phyloP scores from a whole-genome alignment of 2,329 filamentous ascomycete genomes.

The Aspergillus tamarii region DNA sequence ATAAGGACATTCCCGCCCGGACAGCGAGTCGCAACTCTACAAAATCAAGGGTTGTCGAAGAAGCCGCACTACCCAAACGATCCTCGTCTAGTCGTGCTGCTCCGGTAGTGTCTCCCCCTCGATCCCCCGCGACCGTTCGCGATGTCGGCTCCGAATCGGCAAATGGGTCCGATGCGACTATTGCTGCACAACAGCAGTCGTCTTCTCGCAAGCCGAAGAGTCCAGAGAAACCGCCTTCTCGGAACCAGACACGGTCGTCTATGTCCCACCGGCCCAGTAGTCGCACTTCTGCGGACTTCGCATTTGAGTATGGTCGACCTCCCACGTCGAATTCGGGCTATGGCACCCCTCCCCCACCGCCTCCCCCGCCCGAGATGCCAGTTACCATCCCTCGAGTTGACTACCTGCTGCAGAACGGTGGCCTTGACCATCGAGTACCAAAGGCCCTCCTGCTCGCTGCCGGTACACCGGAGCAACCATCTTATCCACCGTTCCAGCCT shows the following conservation, averaged over 20 bases:
- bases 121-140: slow-evolving; percentile 41
- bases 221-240: slow-evolving; percentile 39
- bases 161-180: slow-evolving; percentile 50
- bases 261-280: slow-evolving; percentile 29
- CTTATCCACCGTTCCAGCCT: slow-evolving; percentile 64
- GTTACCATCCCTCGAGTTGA: slow-evolving; percentile 81
- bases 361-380: slow-evolving; percentile 68
- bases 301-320: slow-evolving; percentile 37
- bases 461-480: slow-evolving; percentile 57
- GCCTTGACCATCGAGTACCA: slow-evolving; percentile 71
- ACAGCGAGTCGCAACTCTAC: slow-evolving; percentile 41
- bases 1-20: slow-evolving; percentile 38
- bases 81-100: slow-evolving; percentile 34
- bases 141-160: slow-evolving; percentile 39
- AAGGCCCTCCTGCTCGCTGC: slow-evolving; percentile 66
- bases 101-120: slow-evolving; percentile 34
- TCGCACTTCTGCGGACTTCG: slow-evolving; percentile 41
- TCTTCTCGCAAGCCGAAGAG: slow-evolving; percentile 35
- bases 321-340: slow-evolving; percentile 34
- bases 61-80: slow-evolving; percentile 37
- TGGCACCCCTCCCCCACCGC: slow-evolving; percentile 67
- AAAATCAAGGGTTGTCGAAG: slow-evolving; percentile 36
- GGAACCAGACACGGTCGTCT: slow-evolving; percentile 38
- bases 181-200: slow-evolving; percentile 48
- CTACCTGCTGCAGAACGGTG: slow-evolving; percentile 88